These are phyloP conservation scores for Phytophthora multivora DNA, from an alignment of 352 stramenopile genomes.

Conservation along the genomic window DNA sequence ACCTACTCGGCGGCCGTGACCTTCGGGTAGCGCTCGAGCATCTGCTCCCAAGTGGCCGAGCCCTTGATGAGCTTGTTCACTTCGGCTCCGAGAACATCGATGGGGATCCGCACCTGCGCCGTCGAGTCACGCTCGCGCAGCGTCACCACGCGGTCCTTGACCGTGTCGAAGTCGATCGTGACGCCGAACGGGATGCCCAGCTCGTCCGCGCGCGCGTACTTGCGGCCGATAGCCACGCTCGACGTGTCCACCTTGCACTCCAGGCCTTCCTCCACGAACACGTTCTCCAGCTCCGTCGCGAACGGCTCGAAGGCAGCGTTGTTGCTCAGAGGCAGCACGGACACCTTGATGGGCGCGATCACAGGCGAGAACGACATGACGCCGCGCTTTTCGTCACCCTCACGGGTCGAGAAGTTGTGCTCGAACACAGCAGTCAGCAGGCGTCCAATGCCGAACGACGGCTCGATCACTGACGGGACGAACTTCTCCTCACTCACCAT, in stretches of 20 bases:
- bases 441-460: conserved; percentile 98
- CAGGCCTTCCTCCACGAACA: conserved; percentile 66
- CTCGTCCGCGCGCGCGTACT: conserved; percentile 98
- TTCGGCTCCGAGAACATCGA: conserved; percentile 77
- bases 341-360: conserved; percentile 99
- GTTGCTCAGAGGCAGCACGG: conserved; percentile 93
- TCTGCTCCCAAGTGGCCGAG: conserved; percentile 80
- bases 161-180: conserved; percentile 98
- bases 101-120: conserved; percentile 94
- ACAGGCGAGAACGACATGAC: conserved; percentile 97
- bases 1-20: conserved; percentile 58
- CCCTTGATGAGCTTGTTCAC: conserved; percentile 91
- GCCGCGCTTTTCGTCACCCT: conserved; percentile 96
- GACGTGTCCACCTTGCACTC: conserved; percentile 96
- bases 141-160: conserved; percentile 93
- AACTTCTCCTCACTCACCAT: conserved; percentile 98
- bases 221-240: conserved; percentile 94
- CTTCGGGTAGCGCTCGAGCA: conserved; percentile 83
- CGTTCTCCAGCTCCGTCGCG: conserved; percentile 73
- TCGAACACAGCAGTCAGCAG: conserved; percentile 98
- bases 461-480: conserved; percentile 99
- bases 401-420: conserved; percentile 97
- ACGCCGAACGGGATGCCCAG: conserved; percentile 98
- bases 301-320: conserved; percentile 88
- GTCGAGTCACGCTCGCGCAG: conserved; percentile 98